Evolutionary conservation across 2,329 filamentous ascomycete genomes (phyloP).

Genomic region (Stemphylium vesicarium): DNA sequence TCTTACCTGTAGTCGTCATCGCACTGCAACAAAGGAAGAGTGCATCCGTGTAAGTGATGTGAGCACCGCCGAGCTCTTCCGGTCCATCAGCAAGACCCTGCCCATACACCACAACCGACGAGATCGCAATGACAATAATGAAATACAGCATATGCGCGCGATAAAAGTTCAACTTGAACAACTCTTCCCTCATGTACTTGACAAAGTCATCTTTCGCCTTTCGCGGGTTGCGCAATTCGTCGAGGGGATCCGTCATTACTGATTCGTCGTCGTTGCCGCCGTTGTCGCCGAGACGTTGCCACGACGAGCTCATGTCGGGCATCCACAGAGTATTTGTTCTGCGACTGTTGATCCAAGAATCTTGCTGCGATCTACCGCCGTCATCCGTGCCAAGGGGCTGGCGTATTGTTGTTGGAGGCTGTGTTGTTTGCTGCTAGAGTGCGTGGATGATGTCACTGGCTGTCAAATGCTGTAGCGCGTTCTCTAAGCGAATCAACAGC

Average conservation of each 20-base stretch:
- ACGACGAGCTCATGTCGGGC: slow-evolving; percentile 9
- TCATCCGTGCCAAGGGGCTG: neutral
- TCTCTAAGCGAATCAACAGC: neutral
- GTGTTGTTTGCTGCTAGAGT: neutral
- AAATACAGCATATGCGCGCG: slow-evolving; percentile 42
- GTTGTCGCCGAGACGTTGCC: slow-evolving; percentile 11
- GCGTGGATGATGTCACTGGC: slow-evolving; percentile 9
- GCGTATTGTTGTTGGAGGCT: slow-evolving; percentile 2
- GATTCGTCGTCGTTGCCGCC: neutral
- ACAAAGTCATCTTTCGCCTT: slow-evolving; percentile 26
- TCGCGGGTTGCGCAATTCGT: slow-evolving; percentile 24
- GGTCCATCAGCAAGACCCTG: slow-evolving; percentile 34
- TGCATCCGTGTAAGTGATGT: slow-evolving; percentile 35
- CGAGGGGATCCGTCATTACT: slow-evolving; percentile 23
- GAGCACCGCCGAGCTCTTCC: slow-evolving; percentile 20
- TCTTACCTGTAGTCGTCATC: slow-evolving; percentile 40
- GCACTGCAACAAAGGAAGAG: slow-evolving; percentile 38
- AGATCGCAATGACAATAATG: slow-evolving; percentile 32
- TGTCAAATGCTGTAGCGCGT: slow-evolving; percentile 1
- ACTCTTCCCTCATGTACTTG: slow-evolving; percentile 24
- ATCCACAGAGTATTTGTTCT: neutral
- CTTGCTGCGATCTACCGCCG: neutral
- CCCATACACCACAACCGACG: slow-evolving; percentile 39
- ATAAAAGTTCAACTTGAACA: slow-evolving; percentile 30
- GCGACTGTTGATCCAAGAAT: neutral